Evolutionary conservation across 148 eudicot species (phyloP), one percentile per base, ranked within the genome.

Genomic region (Arbutus unedo): DNA sequence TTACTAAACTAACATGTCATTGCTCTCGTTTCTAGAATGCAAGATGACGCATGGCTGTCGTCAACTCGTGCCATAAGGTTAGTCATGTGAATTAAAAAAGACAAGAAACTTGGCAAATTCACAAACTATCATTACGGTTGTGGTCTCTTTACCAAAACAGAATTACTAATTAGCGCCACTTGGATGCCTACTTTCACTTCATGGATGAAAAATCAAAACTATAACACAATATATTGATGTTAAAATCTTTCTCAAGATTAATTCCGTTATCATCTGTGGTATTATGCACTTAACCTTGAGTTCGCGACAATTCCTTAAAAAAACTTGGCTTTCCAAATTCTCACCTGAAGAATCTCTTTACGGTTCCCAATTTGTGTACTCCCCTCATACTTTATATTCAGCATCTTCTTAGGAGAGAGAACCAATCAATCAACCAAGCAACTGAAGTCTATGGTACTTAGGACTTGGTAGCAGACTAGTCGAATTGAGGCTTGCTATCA

Each of bases 371-470:
- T 73, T 73, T 73, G 76, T 8, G 4, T 49, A 76, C 44, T 55
- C 49, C 48, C 25, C 10, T 55, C 71, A 49, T 55, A 23, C 44
- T 77, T 77, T 44, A 77, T 41, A 57, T 54, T 77, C 41, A 77
- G 62, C 49, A 56, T 56, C 15, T 55, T 54, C 60, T 53, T 41
- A 77, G 16, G 49, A 55, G 50, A 55, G 50, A 49, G 80, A 19
- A 41, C n/a, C 66, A 56, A 77, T 1, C 55, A 74, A 25, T 6
- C 45, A 51, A 23, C 60, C 25, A 77, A 38, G 66, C 49, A 66
- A 66, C 31, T 43, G 13, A 31, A 10, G 54, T 13, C 14, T 56
- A 41, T 3, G 50, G 80, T 76, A 77, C 67, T 41, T 41, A 4
- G 80, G 80, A 56, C 47, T 48, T 21, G 8, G 41, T 25, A 25